Evolutionary conservation across 2,329 filamentous ascomycete genomes (phyloP).

Genomic region (Penicillium decumbens): DNA sequence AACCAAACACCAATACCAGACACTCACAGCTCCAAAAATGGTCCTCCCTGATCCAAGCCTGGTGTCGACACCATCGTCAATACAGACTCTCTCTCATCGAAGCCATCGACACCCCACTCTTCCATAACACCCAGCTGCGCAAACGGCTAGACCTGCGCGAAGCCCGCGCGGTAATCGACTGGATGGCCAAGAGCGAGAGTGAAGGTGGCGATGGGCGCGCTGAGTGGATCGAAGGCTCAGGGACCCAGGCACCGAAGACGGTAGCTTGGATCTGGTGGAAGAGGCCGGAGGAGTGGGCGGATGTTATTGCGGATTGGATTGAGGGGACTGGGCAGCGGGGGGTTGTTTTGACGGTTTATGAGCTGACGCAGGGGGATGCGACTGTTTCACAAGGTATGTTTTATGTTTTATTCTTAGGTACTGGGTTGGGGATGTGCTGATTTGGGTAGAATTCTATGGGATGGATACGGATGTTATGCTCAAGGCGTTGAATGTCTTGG

Average conservation of each 20-base stretch:
- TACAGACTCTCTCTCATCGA: conserved; percentile 68
- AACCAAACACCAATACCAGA: conserved; percentile 44
- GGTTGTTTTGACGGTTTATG: conserved; percentile 84
- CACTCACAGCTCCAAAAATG: conserved; percentile 66
- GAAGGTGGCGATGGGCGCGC: conserved; percentile 46
- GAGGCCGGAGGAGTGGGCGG: conserved; percentile 86
- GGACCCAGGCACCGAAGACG: conserved; percentile 42
- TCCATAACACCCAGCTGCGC: conserved; percentile 46
- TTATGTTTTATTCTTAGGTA: not conserved
- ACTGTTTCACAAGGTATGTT: conserved; percentile 61
- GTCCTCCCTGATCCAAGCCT: conserved; percentile 77
- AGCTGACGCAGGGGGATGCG: conserved; percentile 81
- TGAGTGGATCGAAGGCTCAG: conserved; percentile 55
- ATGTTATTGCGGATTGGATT: conserved; percentile 68
- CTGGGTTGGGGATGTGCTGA: conserved; percentile 2
- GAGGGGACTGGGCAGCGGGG: conserved; percentile 87
- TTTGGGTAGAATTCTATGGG: conserved; percentile 67
- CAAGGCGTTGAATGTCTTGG: conserved; percentile 72
- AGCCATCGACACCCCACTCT: conserved; percentile 55
- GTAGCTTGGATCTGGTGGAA: conserved; percentile 77
- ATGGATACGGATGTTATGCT: conserved; percentile 78
- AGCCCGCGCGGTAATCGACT: conserved; percentile 52
- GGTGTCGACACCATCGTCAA: conserved; percentile 72
- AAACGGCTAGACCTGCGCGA: conserved; percentile 50
- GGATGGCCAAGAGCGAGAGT: conserved; percentile 50